Conservation (phyloP, 1,284 basidiomycete species). For the Fomitopsis betulina region DNA sequence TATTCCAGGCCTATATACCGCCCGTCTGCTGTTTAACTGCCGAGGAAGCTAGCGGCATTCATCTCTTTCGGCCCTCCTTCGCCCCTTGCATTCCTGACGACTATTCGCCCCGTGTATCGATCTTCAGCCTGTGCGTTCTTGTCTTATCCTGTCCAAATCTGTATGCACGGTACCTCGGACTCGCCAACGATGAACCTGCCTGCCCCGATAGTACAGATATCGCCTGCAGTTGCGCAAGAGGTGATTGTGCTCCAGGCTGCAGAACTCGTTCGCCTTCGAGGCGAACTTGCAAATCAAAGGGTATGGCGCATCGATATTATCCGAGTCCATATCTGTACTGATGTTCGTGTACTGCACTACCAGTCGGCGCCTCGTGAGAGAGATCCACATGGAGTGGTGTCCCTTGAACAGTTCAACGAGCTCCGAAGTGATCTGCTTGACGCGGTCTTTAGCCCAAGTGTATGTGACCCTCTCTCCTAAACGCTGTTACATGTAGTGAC, state of each 20-base stretch:
- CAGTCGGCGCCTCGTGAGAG: neutral
- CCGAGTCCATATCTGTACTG: too few species aligned
- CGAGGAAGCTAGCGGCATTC: neutral
- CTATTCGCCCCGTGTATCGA: neutral
- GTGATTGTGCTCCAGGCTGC: conserved; percentile 1
- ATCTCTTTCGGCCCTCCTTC: neutral
- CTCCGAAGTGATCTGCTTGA: neutral
- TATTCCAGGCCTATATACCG: conserved; percentile 1
- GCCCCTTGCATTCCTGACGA: neutral
- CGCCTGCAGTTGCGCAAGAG: neutral
- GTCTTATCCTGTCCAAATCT: neutral
- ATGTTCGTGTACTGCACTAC: neutral
- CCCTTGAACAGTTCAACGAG: conserved; percentile 1
- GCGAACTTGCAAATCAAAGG: neutral
- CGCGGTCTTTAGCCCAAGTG: neutral
- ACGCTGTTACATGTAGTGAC: neutral
- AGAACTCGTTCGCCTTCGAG: neutral
- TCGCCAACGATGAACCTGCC: neutral
- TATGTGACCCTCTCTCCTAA: neutral
- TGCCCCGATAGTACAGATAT: neutral
- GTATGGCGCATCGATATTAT: neutral
- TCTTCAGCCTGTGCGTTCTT: neutral
- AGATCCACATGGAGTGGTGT: neutral
- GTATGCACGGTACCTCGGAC: neutral
- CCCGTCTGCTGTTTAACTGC: neutral